A percentile compares a stretch with the other conserved stretches of the same genome.
phyloP scores from a whole-genome alignment of 257 asterid genomes.

The Solanum acaule region DNA sequence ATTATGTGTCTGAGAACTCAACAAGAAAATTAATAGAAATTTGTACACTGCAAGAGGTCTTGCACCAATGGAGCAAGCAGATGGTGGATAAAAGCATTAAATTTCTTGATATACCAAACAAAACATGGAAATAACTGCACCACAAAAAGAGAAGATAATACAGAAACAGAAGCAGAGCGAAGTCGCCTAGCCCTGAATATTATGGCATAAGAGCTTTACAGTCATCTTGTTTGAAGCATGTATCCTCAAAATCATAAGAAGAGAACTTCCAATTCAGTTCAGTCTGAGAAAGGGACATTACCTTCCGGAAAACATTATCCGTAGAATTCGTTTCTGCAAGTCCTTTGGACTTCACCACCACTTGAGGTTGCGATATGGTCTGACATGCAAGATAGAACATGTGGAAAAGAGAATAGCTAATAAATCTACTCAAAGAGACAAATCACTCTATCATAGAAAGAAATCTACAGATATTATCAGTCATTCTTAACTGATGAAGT shows the following conservation, averaged over 20 bases:
- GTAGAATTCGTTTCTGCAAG: neutral
- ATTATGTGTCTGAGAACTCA: neutral
- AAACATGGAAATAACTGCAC: neutral
- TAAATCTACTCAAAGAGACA: neutral
- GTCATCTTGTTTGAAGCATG: neutral
- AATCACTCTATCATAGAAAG: neutral
- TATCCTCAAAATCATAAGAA: neutral
- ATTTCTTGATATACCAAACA: neutral
- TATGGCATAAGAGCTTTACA: neutral
- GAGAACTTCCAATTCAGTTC: neutral
- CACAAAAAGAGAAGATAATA: neutral
- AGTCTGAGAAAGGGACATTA: neutral
- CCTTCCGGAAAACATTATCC: neutral
- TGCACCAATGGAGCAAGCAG: neutral
- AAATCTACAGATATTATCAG: neutral
- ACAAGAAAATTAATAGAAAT: neutral
- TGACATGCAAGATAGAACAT: neutral
- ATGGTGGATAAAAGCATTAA: neutral
- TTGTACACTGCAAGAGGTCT: neutral
- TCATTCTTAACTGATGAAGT: neutral
- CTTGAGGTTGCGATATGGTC: neutral
- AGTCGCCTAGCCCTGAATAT: neutral
- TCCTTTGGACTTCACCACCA: neutral
- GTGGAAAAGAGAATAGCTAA: neutral
- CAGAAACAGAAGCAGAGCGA: neutral